Percentiles rank a stretch among this genome's conserved stretches.
phyloP scores from a whole-genome alignment of 805 yeast species.

The Scheffersomyces coipomensis region DNA sequence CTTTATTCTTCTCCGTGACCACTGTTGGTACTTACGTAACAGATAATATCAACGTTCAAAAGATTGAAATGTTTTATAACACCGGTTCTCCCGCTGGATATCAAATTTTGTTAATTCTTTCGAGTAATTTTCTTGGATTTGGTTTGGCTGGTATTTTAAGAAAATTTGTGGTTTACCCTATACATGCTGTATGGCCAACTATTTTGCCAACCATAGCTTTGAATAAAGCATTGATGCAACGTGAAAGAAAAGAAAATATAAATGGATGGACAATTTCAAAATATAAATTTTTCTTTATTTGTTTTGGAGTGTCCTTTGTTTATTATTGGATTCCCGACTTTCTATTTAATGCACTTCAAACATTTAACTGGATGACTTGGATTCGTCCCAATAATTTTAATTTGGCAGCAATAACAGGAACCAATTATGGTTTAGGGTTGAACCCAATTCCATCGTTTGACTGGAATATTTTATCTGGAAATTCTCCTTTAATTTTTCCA shows the following conservation, averaged over 20 bases:
- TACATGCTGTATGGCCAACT: conserved; percentile 24
- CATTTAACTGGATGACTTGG: conserved; percentile 60
- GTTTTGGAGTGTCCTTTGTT: conserved; percentile 26
- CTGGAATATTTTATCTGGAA: conserved; percentile 40
- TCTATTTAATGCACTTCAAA: conserved; percentile 39
- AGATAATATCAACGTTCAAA: conserved; percentile 23
- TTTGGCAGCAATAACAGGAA: conserved; percentile 51
- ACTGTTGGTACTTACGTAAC: conserved; percentile 23
- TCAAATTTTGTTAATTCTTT: conserved; percentile 18
- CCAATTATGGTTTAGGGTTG: conserved; percentile 45
- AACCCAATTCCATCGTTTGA: conserved; percentile 57
- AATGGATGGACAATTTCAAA: conserved; percentile 30
- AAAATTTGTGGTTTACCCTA: conserved; percentile 24
- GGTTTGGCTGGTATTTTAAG: conserved; percentile 29
- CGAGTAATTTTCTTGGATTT: conserved; percentile 25
- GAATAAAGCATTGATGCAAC: conserved; percentile 23
- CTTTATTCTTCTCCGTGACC: conserved; percentile 41
- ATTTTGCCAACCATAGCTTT: conserved; percentile 27
- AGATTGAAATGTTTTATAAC: conserved; percentile 18
- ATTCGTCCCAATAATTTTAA: conserved; percentile 49
- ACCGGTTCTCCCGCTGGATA: conserved; percentile 26
- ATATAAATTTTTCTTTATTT: conserved; percentile 18
- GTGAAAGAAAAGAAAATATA: conserved; percentile 21
- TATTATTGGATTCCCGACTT: conserved; percentile 49
- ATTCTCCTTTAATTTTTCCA: conserved; percentile 40